A percentile compares a stretch with the other conserved stretches of the same genome.
Evolutionary conservation across 768 basidiomycete species (phyloP).

Genomic region (Leccinum subtestaceum): DNA sequence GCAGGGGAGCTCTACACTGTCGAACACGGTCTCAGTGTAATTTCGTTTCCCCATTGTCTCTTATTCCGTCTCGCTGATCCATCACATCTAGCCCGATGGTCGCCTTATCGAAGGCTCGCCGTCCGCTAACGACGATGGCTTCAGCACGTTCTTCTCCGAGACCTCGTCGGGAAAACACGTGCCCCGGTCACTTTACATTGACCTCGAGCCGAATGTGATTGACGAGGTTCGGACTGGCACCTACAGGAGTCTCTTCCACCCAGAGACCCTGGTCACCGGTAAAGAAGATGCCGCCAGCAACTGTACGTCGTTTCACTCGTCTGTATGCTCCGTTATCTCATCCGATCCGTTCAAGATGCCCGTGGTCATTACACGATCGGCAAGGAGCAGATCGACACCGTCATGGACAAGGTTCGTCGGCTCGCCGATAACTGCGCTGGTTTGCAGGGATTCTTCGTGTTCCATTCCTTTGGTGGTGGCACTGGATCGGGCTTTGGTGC

Average conservation of each 20-base stretch:
- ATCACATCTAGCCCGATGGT: constrained; percentile 79
- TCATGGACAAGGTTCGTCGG: constrained; percentile 93
- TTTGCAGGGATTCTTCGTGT: constrained; percentile 98
- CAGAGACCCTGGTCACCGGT: constrained; percentile 96
- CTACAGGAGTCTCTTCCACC: constrained; percentile 98
- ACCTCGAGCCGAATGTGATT: constrained; percentile 96
- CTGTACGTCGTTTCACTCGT: constrained; percentile 50
- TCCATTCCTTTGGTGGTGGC: constrained; percentile 99
- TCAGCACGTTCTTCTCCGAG: constrained; percentile 99
- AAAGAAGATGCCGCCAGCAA: constrained; percentile 99
- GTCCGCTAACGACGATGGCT: constrained; percentile 80
- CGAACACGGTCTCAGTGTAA: constrained; percentile 95
- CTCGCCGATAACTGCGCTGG: constrained; percentile 96
- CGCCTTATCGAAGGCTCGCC: constrained; percentile 79
- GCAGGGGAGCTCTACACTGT: constrained; percentile 98
- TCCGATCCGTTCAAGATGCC: constrained; percentile 58
- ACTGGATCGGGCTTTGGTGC: constrained; percentile 99
- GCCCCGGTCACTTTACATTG: constrained; percentile 95
- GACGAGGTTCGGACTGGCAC: constrained; percentile 95
- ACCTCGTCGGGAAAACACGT: constrained; percentile 96
- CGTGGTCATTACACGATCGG: constrained; percentile 99
- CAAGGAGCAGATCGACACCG: constrained; percentile 95
- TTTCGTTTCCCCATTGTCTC: constrained; percentile 4
- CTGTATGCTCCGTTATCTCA: neutral
- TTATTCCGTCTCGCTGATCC: constrained; percentile 19